phyloP scores from a whole-genome alignment of 1,139 yeast genomes.

The Meyerozyma elateridarum region DNA sequence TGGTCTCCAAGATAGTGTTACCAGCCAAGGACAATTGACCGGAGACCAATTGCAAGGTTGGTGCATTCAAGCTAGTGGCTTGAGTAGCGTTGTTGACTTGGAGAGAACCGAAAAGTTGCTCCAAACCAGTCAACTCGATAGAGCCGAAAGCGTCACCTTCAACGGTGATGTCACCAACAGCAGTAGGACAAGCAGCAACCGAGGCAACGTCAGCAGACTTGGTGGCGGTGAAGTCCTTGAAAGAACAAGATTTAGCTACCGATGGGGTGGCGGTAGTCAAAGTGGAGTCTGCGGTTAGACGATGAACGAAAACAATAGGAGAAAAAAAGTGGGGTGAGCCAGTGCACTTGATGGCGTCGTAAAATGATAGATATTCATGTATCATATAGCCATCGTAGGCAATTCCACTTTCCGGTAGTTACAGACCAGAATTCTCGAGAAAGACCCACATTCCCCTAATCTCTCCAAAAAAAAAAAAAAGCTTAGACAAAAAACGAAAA shows the following conservation, averaged over 20 bases:
- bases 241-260: conserved; percentile 53
- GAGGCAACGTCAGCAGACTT: conserved; percentile 73
- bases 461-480: too few relatives aligned
- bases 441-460: not conserved
- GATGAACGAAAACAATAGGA: not conserved
- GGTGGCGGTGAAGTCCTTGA: conserved; percentile 58
- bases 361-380: not conserved
- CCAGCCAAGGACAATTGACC: conserved; percentile 60
- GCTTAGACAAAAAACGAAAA: too few relatives aligned
- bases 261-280: conserved; percentile 47
- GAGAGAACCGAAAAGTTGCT: conserved; percentile 75
- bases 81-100: conserved; percentile 59
- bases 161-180: conserved; percentile 74
- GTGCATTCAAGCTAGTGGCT: conserved; percentile 67
- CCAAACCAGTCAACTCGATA: conserved; percentile 52
- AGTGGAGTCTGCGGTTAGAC: conserved; percentile 37
- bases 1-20: conserved; percentile 62
- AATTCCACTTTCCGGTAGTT: not conserved
- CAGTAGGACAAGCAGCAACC: conserved; percentile 69
- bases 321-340: not conserved
- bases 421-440: not conserved
- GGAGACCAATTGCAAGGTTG: conserved; percentile 67
- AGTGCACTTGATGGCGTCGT: not conserved
- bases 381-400: not conserved
- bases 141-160: conserved; percentile 53